Conservation (phyloP, 345 rosid species). For the Eucalyptus caleyi region DNA sequence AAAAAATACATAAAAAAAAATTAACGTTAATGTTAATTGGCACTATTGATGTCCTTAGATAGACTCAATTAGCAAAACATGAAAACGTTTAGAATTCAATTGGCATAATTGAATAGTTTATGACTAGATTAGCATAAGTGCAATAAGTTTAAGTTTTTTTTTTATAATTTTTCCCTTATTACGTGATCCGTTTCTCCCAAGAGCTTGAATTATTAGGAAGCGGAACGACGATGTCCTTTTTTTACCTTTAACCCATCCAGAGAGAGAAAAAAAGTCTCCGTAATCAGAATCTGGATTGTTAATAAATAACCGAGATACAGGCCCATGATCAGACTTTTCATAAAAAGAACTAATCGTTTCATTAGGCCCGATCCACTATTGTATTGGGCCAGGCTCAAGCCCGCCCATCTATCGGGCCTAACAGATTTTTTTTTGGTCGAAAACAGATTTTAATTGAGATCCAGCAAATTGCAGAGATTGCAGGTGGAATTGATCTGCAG, state of each 20-base stretch:
- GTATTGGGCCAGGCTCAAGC: neutral
- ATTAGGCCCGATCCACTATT: neutral
- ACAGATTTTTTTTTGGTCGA: neutral
- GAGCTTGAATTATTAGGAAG: too few species aligned
- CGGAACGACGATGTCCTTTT: neutral
- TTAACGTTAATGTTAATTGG: too few species aligned
- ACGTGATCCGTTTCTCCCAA: too few species aligned
- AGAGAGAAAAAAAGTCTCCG: neutral
- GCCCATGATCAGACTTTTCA: neutral
- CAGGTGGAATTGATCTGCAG: neutral
- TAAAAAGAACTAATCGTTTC: neutral
- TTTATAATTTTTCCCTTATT: too few species aligned
- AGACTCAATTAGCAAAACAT: too few species aligned
- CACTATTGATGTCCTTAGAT: too few species aligned
- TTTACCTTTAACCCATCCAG: neutral
- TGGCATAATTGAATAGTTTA: too few species aligned
- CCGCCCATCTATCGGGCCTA: neutral
- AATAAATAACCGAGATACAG: neutral
- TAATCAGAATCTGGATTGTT: neutral
- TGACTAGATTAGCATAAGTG: fast-evolving
- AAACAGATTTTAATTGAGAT: neutral
- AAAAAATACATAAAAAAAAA: too few species aligned
- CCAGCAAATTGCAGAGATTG: neutral
- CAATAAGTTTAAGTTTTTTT: too few species aligned
- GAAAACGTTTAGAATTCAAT: too few species aligned